Base-by-base conservation (phyloP, 2,329 filamentous ascomycete species). In the Fusarium xylarioides region DNA sequence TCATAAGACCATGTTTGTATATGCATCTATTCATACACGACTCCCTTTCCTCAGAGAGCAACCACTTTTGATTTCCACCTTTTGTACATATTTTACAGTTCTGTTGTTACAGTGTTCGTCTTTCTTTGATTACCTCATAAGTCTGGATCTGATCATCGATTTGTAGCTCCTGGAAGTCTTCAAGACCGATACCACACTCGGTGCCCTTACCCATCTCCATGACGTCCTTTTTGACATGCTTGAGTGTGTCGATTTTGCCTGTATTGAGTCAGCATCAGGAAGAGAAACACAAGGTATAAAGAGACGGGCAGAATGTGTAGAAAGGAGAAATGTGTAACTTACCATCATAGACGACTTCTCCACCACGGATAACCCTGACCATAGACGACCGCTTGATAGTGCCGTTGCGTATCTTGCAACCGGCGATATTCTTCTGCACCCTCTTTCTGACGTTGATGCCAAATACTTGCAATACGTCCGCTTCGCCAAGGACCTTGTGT, bases 151-250 rank as follows among this genome's bases (percentile, higher is more conserved):
- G 89, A 83, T 99, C 96, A 34, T 95, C 96, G 19, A 90, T 86
- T 78, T 91, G 81, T 80, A 98, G 92, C 28, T 90, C 92, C 53
- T 92, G 87, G 90, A 94, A 99, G 37, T 86, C 88, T 7, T 92
- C 90, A 78, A 99, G 95, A 58, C 90, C 91, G 74, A 99, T 91
- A 74, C 96, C 96, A 78, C 96, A 99, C 82, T 99, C 96, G n/a
- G 88, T 90, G 66, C 95, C 95, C 83, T 97, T 98, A 77, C 91
- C 91, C 91, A 97, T 96, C 79, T 97, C 94, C 50, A 86, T 85
- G 35, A 96, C 93, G 74, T 98, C 94, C 81, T 97, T 97, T 87
- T 98, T 98, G 81, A 93, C 90, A 78, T 97, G 93, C 84, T 96
- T 98, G 66, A 99, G 89, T 3, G 93, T 93, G 23, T 90, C 88